phyloP scores from a whole-genome alignment of 352 stramenopile genomes.

The Pythium aphanidermatum region DNA sequence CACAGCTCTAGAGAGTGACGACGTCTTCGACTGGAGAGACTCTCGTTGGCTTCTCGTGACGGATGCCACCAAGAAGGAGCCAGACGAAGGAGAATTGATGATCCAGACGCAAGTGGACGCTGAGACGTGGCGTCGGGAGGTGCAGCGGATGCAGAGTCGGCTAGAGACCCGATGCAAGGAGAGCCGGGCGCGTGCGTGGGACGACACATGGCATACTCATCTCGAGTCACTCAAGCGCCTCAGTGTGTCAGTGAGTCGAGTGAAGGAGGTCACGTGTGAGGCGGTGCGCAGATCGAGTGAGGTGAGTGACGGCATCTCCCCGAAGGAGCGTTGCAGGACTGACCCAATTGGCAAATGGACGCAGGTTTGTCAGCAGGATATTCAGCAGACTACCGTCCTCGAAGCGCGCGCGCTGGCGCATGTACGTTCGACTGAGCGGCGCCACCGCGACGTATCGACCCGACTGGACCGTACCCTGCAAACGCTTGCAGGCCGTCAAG shows the following conservation, averaged over 20 bases:
- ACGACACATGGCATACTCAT: conserved; percentile 5
- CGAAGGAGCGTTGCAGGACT: too few relatives aligned
- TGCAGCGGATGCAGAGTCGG: conserved; percentile 5
- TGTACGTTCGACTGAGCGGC: too few relatives aligned
- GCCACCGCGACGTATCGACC: too few relatives aligned
- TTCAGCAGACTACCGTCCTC: too few relatives aligned
- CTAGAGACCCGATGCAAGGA: conserved; percentile 3
- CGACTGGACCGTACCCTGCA: too few relatives aligned
- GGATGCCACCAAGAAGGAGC: neutral
- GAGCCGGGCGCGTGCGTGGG: neutral
- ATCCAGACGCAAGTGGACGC: conserved; percentile 17
- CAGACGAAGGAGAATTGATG: conserved; percentile 6
- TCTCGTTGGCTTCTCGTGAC: conserved; percentile 13
- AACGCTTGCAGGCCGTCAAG: too few relatives aligned
- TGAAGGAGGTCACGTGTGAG: neutral
- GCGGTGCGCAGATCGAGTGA: neutral
- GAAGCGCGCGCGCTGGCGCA: too few relatives aligned
- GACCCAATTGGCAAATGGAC: too few relatives aligned
- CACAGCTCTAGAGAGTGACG: neutral
- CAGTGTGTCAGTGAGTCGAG: neutral
- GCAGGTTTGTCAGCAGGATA: too few relatives aligned
- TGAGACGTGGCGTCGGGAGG: conserved; percentile 9
- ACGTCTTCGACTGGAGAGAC: conserved; percentile 4
- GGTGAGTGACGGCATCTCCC: neutral
- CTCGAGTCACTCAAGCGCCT: conserved; percentile 2